phyloP scores from a whole-genome alignment of 2,329 filamentous ascomycete genomes.

The Alternaria sp. region DNA sequence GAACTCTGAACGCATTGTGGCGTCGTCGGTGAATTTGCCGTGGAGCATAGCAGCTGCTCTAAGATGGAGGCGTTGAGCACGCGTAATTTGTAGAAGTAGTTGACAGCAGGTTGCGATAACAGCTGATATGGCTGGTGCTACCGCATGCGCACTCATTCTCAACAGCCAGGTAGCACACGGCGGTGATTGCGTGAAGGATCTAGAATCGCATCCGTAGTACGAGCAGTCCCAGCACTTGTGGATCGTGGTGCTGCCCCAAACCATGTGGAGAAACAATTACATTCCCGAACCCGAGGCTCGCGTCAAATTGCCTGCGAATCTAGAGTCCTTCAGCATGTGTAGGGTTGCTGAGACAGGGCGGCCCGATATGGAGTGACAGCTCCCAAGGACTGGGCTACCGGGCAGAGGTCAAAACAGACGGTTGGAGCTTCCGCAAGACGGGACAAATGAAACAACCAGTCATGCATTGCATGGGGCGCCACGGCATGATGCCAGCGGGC shows the following conservation, averaged over 20 bases:
- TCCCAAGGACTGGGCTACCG: constrained; percentile 11
- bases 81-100: background rate
- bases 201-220: constrained; percentile 15
- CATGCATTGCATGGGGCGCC: constrained; percentile 7
- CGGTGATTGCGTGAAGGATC: constrained; percentile 13
- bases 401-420: background rate
- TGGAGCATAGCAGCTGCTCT: constrained; percentile 8
- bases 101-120: background rate
- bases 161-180: constrained; percentile 1
- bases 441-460: background rate
- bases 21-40: constrained; percentile 1
- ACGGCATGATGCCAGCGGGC: constrained; percentile 1
- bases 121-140: constrained; percentile 13
- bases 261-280: background rate
- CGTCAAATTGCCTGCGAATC: background rate
- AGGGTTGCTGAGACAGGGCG: constrained; percentile 5
- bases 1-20: constrained; percentile 3
- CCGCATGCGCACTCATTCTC: constrained; percentile 1
- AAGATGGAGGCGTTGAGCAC: constrained; percentile 2
- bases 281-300: background rate
- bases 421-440: background rate
- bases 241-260: background rate
- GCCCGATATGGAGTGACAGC: constrained; percentile 10
- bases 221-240: background rate
- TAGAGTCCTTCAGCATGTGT: background rate